phyloP scores from a whole-genome alignment of 2,329 filamentous ascomycete genomes.

The Rhexocercosporidium sp. region DNA sequence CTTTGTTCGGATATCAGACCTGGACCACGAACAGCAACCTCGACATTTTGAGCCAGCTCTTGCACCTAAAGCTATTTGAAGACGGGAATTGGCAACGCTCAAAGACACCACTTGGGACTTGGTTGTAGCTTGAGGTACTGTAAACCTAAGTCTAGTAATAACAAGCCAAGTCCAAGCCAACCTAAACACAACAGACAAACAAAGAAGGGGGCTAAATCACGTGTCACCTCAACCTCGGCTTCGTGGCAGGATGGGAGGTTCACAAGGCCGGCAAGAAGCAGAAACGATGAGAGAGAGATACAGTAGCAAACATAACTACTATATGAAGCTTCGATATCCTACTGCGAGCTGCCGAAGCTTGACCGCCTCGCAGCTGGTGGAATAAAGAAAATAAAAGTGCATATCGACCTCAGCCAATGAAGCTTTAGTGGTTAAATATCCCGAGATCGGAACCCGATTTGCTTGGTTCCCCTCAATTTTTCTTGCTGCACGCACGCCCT shows the following conservation, averaged over 20 bases:
- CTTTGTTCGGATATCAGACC: no score
- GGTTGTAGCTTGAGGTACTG: no score
- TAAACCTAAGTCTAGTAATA: no score
- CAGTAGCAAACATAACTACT: background rate
- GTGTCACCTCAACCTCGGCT: background rate
- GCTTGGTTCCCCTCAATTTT: constrained; percentile 17
- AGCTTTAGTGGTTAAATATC: background rate
- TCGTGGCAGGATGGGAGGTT: background rate
- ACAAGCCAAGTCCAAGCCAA: background rate
- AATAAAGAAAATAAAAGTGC: background rate
- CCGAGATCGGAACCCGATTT: constrained; percentile 8
- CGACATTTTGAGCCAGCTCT: no score
- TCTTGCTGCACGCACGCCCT: background rate
- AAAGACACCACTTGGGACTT: no score
- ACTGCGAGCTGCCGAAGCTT: background rate
- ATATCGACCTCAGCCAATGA: constrained; percentile 11
- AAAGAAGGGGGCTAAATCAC: background rate
- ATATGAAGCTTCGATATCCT: background rate
- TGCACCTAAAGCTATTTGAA: no score
- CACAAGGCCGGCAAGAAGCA: background rate
- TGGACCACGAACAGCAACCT: no score
- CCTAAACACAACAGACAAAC: background rate
- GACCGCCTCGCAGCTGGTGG: constrained; percentile 2
- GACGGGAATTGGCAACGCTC: no score
- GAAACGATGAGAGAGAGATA: background rate